These are phyloP conservation scores for Aspergillus sp. DNA, from an alignment of 2,329 filamentous ascomycete species.

Conservation along the genomic window DNA sequence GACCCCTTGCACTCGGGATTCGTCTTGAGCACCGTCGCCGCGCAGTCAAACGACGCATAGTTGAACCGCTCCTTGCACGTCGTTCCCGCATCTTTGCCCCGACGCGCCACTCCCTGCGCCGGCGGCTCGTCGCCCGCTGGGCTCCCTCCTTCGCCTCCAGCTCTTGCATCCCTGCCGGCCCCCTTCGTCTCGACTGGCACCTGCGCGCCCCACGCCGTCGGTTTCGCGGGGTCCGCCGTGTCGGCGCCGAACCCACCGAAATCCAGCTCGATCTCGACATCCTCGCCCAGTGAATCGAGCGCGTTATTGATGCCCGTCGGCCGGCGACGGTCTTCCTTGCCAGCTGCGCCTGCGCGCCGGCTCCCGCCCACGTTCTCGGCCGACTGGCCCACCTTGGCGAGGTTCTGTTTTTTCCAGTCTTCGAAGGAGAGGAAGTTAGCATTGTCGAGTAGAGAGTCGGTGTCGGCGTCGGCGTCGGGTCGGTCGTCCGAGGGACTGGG, in stretches of 20 bases:
- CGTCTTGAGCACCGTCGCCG: conserved; percentile 87
- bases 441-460: conserved; percentile 68
- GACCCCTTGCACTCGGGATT: conserved; percentile 83
- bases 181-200: conserved; percentile 8
- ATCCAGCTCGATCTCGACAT: conserved; percentile 78
- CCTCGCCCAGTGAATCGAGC: conserved; percentile 78
- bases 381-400: conserved; percentile 79
- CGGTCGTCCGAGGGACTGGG: neutral
- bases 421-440: conserved; percentile 93
- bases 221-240: conserved; percentile 37
- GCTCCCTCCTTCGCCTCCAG: conserved; percentile 22
- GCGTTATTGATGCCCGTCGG: conserved; percentile 62
- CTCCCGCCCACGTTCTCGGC: conserved; percentile 64
- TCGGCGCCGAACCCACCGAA: conserved; percentile 61
- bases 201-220: conserved; percentile 28
- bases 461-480: conserved; percentile 52
- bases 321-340: conserved; percentile 51
- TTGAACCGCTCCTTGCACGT: conserved; percentile 98
- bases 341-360: conserved; percentile 48
- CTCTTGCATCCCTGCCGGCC: conserved; percentile 24
- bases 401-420: conserved; percentile 94
- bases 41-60: conserved; percentile 95
- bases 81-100: conserved; percentile 90
- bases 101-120: conserved; percentile 49
- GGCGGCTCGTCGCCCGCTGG: conserved; percentile 22